phyloP scores from a whole-genome alignment of 2,329 filamentous ascomycete genomes.

The Phoma herbarum region DNA sequence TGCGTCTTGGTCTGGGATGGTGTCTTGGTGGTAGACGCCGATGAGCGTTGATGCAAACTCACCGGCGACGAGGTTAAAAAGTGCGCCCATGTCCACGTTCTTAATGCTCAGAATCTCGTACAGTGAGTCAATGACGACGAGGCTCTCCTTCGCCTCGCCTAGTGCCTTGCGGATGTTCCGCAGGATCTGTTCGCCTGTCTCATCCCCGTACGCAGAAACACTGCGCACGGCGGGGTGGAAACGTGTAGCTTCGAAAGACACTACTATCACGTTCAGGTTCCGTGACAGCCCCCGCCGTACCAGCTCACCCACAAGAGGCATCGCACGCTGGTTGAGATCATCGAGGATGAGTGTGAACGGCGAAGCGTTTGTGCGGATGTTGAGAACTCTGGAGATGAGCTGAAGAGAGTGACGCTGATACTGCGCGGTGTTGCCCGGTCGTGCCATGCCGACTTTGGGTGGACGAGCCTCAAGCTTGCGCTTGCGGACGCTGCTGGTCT shows the following conservation, averaged over 20 bases:
- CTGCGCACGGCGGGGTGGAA: constrained; percentile 72
- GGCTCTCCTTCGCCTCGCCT: constrained; percentile 43
- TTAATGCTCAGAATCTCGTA: constrained; percentile 64
- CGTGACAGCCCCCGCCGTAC: constrained; percentile 67
- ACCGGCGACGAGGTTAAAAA: constrained; percentile 75
- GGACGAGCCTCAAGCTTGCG: constrained; percentile 21
- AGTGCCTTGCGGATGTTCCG: constrained; percentile 31
- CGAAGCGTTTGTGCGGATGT: constrained; percentile 78
- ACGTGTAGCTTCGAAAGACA: constrained; percentile 79
- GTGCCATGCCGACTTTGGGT: constrained; percentile 29
- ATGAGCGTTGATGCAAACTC: constrained; percentile 74
- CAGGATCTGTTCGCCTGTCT: constrained; percentile 64
- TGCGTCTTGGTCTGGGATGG: constrained; percentile 59
- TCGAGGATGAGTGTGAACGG: constrained; percentile 89
- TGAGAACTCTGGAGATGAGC: constrained; percentile 82
- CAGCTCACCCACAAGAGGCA: constrained; percentile 76
- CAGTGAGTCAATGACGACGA: constrained; percentile 83
- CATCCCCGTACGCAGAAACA: constrained; percentile 68
- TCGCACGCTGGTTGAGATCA: constrained; percentile 80
- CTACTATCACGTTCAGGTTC: constrained; percentile 73
- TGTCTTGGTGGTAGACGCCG: constrained; percentile 81
- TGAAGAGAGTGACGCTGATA: constrained; percentile 84
- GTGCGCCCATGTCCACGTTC: constrained; percentile 62
- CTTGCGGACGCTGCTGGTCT: constrained; percentile 23
- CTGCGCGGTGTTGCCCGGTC: constrained; percentile 57